phyloP scores from a whole-genome alignment of 1,284 basidiomycete species.

The Macrocystidia cucumis region DNA sequence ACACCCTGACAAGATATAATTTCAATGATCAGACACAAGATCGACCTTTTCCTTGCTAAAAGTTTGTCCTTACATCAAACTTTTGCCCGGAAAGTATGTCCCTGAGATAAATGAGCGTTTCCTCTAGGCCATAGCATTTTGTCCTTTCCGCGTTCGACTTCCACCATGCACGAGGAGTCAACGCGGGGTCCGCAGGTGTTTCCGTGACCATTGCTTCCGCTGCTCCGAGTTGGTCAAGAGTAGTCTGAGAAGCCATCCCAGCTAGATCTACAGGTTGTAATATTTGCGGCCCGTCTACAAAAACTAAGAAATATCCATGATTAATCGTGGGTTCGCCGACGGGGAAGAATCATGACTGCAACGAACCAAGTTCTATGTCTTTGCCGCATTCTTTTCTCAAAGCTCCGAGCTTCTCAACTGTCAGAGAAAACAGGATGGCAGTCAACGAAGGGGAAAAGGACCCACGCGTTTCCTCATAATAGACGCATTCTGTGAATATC shows the following conservation, averaged over 20 bases:
- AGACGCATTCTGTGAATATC: constrained; percentile 75
- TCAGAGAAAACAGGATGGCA: constrained; percentile 11
- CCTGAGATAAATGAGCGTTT: constrained; percentile 37
- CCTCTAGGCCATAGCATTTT: constrained; percentile 51
- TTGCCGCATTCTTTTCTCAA: constrained; percentile 64
- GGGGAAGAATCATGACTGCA: not conserved
- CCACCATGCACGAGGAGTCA: constrained; percentile 81
- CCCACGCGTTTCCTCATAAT: constrained; percentile 78
- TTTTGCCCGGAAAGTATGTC: constrained; percentile 40
- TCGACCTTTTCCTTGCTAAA: no score
- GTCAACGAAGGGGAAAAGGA: constrained; percentile 5
- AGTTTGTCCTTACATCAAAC: constrained; percentile 50
- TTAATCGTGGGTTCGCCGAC: not conserved
- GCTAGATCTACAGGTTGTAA: constrained; percentile 66
- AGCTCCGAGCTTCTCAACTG: constrained; percentile 54
- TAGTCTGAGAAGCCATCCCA: constrained; percentile 25
- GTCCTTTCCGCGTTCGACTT: constrained; percentile 45
- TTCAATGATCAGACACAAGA: constrained; percentile 4
- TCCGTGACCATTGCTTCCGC: constrained; percentile 43
- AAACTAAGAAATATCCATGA: constrained; percentile 43
- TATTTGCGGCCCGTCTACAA: constrained; percentile 73
- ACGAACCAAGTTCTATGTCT: constrained; percentile 62
- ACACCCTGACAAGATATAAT: constrained; percentile 48
- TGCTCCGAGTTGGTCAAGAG: constrained; percentile 45
- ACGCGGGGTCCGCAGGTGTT: constrained; percentile 45